Evolutionary conservation across 2,329 filamentous ascomycete species (phyloP), one percentile per base, ranked within the genome.

Genomic region (Cercospora zeina): DNA sequence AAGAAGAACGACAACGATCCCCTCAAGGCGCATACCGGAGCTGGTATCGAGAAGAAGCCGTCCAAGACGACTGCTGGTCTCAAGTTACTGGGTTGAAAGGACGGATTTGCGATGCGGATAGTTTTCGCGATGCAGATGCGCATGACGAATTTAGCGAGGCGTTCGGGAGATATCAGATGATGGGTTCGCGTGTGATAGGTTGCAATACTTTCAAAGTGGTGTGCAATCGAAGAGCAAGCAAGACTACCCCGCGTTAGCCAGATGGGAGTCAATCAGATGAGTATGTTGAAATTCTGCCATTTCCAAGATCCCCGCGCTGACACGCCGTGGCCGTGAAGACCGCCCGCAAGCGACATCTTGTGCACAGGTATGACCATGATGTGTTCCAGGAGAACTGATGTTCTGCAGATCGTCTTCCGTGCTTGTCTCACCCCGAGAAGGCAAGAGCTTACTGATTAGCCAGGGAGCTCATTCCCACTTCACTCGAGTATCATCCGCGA

Each of bases 1-100:
- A 80, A 81, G 69, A 74, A 77, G 47, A 74, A 75, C 50, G 63
- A 67, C 56, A 70, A 73, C 21, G 71, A 72, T 58, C 68, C 69
- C 6, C 68, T 77, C 27, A 67, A 71, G 45, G 75, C 75, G 7
- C 71, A 75, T 50, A 77, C 75, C 11, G 69, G 69, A 14, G 69
- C 70, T 45, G 67, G 68, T 21, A 65, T 73, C 47, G 70, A 73
- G 68, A 73, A 73, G 69, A 71, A 71, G 67, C 63, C 51, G 34
- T 65, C 65, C 13, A 70, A 66, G 64, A 62, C 69, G 37, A 58
- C 65, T 34, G 36, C 64, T 34, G 68, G 69, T 24, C 63, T 71
- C 34, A 72, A 72, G 64, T 50, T 72, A 61, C 61, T 72, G 34
- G 70, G 70, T 31, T 71, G 66, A 70, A 53, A 7, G 1, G 47